Conservation (phyloP, 2,329 filamentous ascomycete genomes). For the Ascochyta koolunga region DNA sequence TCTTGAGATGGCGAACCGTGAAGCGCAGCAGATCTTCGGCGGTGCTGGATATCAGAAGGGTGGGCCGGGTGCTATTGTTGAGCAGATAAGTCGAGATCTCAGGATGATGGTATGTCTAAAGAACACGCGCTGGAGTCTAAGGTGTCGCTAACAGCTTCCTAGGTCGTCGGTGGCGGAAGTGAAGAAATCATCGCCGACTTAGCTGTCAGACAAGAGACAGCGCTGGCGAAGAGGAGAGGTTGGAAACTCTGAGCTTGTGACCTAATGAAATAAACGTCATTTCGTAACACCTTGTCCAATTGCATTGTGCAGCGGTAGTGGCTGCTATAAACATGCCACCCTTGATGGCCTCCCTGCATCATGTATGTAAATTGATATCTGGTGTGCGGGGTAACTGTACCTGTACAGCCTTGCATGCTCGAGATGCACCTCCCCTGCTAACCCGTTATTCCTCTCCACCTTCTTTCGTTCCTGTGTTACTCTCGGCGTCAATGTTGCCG, state of each 20-base stretch:
- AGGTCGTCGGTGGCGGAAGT: constrained; percentile 58
- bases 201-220: constrained; percentile 57
- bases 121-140: no score
- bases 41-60: constrained; percentile 60
- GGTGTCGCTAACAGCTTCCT: constrained; percentile 7
- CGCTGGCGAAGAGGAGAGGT: constrained; percentile 48
- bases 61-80: constrained; percentile 56
- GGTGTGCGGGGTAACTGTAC: constrained; percentile 4
- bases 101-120: constrained; percentile 57
- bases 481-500: constrained; percentile 3
- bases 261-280: neutral
- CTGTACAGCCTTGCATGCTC: constrained; percentile 9
- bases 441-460: constrained; percentile 10
- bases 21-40: constrained; percentile 62
- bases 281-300: neutral
- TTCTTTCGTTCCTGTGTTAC: constrained; percentile 12
- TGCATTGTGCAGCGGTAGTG: constrained; percentile 1
- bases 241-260: constrained; percentile 50
- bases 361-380: neutral
- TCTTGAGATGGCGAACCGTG: constrained; percentile 58
- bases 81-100: constrained; percentile 61
- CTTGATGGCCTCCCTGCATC: constrained; percentile 2
- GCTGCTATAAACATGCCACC: constrained; percentile 9
- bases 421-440: constrained; percentile 2
- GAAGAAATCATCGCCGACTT: constrained; percentile 62